phyloP scores from a whole-genome alignment of 2,329 filamentous ascomycete genomes.

The Hirsutella thompsonii region DNA sequence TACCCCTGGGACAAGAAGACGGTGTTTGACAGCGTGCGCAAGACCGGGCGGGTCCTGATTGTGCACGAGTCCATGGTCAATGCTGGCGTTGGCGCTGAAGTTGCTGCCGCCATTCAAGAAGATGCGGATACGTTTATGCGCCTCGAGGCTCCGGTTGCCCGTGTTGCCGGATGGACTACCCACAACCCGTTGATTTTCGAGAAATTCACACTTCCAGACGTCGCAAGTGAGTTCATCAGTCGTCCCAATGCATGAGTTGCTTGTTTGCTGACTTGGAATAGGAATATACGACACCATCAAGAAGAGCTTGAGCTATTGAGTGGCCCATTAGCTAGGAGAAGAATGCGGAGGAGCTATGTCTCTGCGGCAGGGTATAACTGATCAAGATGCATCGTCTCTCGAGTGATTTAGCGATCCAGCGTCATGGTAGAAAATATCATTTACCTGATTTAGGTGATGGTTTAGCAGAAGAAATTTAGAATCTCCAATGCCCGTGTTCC shows the following conservation, averaged over 20 bases:
- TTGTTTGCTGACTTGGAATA: conserved; percentile 16
- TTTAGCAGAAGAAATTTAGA: too few relatives aligned
- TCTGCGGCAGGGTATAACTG: not conserved
- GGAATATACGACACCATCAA: conserved; percentile 63
- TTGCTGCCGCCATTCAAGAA: conserved; percentile 80
- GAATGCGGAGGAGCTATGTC: not conserved
- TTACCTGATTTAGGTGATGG: too few relatives aligned
- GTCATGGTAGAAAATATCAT: too few relatives aligned
- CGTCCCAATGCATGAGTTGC: not conserved
- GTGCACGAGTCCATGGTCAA: conserved; percentile 92
- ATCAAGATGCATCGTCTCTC: too few relatives aligned
- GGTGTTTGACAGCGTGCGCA: conserved; percentile 69
- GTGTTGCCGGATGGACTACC: conserved; percentile 83
- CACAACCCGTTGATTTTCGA: conserved; percentile 73
- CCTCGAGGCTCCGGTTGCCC: conserved; percentile 72
- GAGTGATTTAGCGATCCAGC: too few relatives aligned
- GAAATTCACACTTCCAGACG: conserved; percentile 70
- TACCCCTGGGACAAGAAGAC: conserved; percentile 86
- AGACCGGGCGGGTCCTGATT: conserved; percentile 75
- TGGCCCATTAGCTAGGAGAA: not conserved
- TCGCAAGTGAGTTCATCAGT: conserved; percentile 58
- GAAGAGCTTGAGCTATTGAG: conserved; percentile 50
- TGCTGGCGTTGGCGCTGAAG: conserved; percentile 76
- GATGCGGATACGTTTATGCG: conserved; percentile 61
- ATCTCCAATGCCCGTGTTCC: too few relatives aligned